Base-by-base conservation (phyloP, 768 basidiomycete genomes). In the Leccinum broughii region DNA sequence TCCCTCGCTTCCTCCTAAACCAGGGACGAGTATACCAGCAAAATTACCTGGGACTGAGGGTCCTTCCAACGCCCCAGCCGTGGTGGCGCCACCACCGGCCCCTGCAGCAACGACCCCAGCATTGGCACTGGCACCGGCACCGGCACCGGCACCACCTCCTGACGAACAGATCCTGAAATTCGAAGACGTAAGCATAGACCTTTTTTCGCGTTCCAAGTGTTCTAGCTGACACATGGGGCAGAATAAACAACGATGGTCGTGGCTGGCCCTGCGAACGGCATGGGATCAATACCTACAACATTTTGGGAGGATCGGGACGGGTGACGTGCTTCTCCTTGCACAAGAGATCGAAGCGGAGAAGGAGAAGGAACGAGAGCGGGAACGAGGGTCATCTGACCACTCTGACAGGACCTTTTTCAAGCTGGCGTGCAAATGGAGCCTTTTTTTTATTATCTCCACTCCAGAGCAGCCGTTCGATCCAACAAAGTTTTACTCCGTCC, bases 221-320 rank as follows among this genome's bases (percentile, higher is more conserved):
- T 52, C 32, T 55, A 49, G 35, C 58, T 70, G 63, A 59, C 55
- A 49, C n/a, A 22, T 54, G 35, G 64, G 60, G 20, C 68, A 93
- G 92, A 87, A 85, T 72, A 90, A 92, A 66, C 83, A 87, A 62
- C 83, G 89, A 3, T 85, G 86, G 80, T 78, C 90, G 6, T 95
- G 93, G 92, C 80, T 93, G 17, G 89, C 88, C 7, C 80, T 94
- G 60, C 88, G 92, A 20, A 82, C 84, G 46, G 85, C 89, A 56
- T 87, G 92, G 39, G 86, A 90, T 64, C 81, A 82, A 60, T 77
- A 93, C 71, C 71, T 93, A 44, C 84, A 87, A 62, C 85, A 91
- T 65, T 93, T 94, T 63, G 83, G 86, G n/a, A 88, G 85, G 76
- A 92, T 93, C 61, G 90, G 89, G 15, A 85, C 85, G 6, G 91